Percentiles rank a stretch among this genome's conserved stretches.
Conservation (phyloP, 352 stramenopile species). For the Phytophthora multivora region DNA sequence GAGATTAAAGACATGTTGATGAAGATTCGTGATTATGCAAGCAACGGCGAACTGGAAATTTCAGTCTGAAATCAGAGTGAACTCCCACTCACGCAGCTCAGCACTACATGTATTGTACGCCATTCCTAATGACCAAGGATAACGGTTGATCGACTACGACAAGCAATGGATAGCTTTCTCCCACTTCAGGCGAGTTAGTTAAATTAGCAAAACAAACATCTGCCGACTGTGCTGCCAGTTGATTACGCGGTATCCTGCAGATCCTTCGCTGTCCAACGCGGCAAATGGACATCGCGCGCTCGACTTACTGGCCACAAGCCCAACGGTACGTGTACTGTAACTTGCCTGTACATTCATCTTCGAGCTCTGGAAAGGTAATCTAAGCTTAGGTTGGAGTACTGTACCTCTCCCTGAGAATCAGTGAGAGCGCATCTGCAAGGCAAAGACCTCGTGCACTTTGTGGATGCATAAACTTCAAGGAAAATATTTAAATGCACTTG, state of each 20-base stretch:
- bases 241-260: constrained; percentile 15
- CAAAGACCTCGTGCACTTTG: not conserved
- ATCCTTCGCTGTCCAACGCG: constrained; percentile 18
- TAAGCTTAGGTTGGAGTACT: no score
- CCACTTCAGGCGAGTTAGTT: not conserved
- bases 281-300: not conserved
- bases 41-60: no score
- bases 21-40: constrained; percentile 9
- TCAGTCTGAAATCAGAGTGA: not conserved
- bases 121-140: no score
- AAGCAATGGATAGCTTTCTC: not conserved
- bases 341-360: no score
- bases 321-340: no score
- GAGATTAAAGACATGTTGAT: constrained; percentile 11
- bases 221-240: not conserved
- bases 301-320: no score
- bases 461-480: not conserved
- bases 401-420: no score
- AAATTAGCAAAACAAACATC: constrained; percentile 15
- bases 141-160: not conserved
- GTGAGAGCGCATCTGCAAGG: no score
- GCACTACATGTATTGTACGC: not conserved
- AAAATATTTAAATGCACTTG: not conserved
- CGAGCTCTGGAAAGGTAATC: no score
- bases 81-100: not conserved